phyloP scores from a whole-genome alignment of 306 rosid species.

The Notholithocarpus densiflorus region DNA sequence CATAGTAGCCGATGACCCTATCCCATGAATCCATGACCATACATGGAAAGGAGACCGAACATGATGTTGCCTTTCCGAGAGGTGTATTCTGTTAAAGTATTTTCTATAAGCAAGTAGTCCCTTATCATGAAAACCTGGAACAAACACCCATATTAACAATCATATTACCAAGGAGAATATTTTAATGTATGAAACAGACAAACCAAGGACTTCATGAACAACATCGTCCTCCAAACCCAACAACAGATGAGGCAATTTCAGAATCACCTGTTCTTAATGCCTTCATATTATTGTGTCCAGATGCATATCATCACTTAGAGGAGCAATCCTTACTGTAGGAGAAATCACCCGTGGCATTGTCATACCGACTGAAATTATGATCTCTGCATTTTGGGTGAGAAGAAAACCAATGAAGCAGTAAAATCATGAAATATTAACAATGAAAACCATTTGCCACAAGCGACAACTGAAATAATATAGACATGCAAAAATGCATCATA shows the following conservation, averaged over 20 bases:
- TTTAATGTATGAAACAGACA: not conserved
- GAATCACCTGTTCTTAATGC: slow-evolving; percentile 6
- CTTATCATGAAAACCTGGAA: not conserved
- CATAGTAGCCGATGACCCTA: not conserved
- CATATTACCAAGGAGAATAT: not conserved
- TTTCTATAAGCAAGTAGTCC: not conserved
- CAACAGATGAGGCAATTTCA: not conserved
- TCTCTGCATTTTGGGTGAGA: slow-evolving; percentile 46
- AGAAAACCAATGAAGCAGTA: not conserved
- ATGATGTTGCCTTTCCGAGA: not conserved
- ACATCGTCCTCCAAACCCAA: not conserved
- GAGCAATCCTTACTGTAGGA: slow-evolving; percentile 49
- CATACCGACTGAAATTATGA: slow-evolving; percentile 89
- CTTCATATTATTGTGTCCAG: slow-evolving; percentile 50
- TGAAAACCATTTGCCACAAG: not conserved
- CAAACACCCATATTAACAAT: not conserved
- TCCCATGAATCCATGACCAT: not conserved
- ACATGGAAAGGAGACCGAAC: not conserved
- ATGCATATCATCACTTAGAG: slow-evolving; percentile 48
- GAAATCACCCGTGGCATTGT: slow-evolving; percentile 80
- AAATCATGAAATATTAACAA: not conserved
- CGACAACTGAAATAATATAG: not conserved
- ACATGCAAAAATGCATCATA: not conserved
- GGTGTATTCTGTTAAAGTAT: not conserved
- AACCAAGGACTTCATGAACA: not conserved